Conservation (phyloP, 768 basidiomycete genomes). For the Hebeloma cylindrosporum region DNA sequence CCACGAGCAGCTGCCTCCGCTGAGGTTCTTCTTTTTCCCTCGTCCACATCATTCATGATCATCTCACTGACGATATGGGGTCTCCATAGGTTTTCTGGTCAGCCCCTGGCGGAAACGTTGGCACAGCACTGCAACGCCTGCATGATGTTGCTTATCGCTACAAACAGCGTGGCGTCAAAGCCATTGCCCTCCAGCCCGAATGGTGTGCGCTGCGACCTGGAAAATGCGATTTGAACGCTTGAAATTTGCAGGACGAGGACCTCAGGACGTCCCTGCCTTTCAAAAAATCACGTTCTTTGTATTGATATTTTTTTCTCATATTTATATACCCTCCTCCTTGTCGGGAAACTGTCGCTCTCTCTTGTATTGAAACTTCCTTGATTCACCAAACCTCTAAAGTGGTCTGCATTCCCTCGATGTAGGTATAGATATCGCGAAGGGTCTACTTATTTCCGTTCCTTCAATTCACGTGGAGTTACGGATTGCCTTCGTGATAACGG, state of each 20-base stretch:
- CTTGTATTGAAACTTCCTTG: too few species aligned
- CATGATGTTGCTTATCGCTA: constrained; percentile 67
- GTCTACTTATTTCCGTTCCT: too few species aligned
- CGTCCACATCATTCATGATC: not conserved
- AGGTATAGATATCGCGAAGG: too few species aligned
- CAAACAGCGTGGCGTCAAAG: constrained; percentile 57
- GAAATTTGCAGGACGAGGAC: constrained; percentile 8
- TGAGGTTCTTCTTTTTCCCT: constrained; percentile 36
- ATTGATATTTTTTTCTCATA: too few species aligned
- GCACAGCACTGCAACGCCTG: constrained; percentile 60
- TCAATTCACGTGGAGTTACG: too few species aligned
- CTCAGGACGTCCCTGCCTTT: too few species aligned
- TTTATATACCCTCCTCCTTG: too few species aligned
- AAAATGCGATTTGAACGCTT: constrained; percentile 50
- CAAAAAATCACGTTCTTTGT: too few species aligned
- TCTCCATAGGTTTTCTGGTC: constrained; percentile 61
- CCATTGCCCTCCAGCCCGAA: constrained; percentile 64
- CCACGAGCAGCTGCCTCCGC: constrained; percentile 70
- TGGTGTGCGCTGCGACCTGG: constrained; percentile 72
- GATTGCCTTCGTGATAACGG: too few species aligned
- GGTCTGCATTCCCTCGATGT: too few species aligned
- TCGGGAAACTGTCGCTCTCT: too few species aligned
- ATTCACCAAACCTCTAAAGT: too few species aligned
- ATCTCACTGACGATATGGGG: not conserved
- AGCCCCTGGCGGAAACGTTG: constrained; percentile 47